Base-by-base conservation (phyloP, 148 eudicot species). In the Rhododendron henanense region DNA sequence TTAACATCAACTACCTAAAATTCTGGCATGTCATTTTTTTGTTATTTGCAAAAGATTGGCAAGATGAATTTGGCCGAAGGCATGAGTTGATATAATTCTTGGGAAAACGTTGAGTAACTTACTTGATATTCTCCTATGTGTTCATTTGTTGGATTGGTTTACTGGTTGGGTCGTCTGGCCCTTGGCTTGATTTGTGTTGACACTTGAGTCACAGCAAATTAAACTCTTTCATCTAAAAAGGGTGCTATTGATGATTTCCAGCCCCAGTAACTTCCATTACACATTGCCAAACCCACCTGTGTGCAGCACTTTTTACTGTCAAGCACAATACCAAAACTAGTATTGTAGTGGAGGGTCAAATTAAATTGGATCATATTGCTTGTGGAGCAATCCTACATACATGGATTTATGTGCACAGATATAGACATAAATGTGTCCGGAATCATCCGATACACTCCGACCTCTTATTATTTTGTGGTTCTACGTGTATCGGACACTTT, bases 1-100 rank as follows among this genome's bases (percentile, higher is more conserved):
- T 59, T 88, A 84, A 83, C 84, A 84, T 67, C 81, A 82, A 39
- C 50, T 37, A 82, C 74, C 53, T 41, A 63, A 82, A 63, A 51
- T 81, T 39, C 84, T 33, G 51, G 67, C 69, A 18, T 35, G 47
- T 35, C 47, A 80, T 5, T 79, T 48, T 18, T 44, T 44, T 23
- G 35, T 23, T 10, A 19, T 78, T 53, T 53, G 11, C 45, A 67
- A 41, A 81, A 37, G 41, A n/a, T 6, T 81, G 69, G 25, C 83
- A 81, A 81, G 16, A 19, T 81, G 69, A 81, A 81, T 81, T 57
- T 18, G 83, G 71, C 45, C 41, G 3, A 50, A 81, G 67, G 69
- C 83, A 81, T 81, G 9, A 7, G 2, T 4, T 48, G 65, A 23
- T 79, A 25, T 4, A 50, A 1, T 28, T 79, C 35, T 47, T 79